Evolutionary conservation across 768 basidiomycete species (phyloP), one percentile per base, ranked within the genome.

Genomic region (Boletus rufocinnamomeus): DNA sequence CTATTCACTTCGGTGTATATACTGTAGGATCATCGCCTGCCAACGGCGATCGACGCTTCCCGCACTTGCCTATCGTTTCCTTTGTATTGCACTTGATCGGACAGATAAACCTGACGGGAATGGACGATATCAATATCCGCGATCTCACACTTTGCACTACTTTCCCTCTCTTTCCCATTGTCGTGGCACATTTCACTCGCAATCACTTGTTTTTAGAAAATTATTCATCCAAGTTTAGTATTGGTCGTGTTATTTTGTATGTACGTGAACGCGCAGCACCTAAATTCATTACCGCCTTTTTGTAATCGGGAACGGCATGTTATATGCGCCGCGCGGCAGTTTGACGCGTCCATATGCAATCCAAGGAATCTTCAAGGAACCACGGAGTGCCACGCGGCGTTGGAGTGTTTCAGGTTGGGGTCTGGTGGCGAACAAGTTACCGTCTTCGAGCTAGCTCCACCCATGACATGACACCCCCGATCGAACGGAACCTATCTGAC

Each of bases 121-220:
- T 34, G 54, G 64, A 63, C 58, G 38, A 35, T 57, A 23, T 45
- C 45, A 41, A 53, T 54, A 50, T 14, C n/a, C n/a, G 35, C 50
- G 4, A 30, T 23, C 5, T 13, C 46, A 60, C 19, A 37, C 25
- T 21, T 21, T 8, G 38, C 60, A 32, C 44, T 28, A 16, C 13
- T 14, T 40, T 35, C 25, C 28, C 23, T 19, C 44, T 11, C 8
- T 32, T 49, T 46, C 14, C 16, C 10, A 13, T 38, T 25, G 37
- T 23, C n/a, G 47, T 3, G 14, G 6, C 28, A 37, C 25, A 27
- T 53, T 38, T 3, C 30, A 46, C 44, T 27, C 34, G 37, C 44
- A 25, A 21, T 32, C 30, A 1, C 8, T 13, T 4, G n/a, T 8
- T 30, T 30, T 6, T 7, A 6, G 14, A 8, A 35, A 37, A 37